These are phyloP conservation scores for Paraphaeosphaeria minitans DNA, from an alignment of 2,329 filamentous ascomycete species.

Conservation along the genomic window DNA sequence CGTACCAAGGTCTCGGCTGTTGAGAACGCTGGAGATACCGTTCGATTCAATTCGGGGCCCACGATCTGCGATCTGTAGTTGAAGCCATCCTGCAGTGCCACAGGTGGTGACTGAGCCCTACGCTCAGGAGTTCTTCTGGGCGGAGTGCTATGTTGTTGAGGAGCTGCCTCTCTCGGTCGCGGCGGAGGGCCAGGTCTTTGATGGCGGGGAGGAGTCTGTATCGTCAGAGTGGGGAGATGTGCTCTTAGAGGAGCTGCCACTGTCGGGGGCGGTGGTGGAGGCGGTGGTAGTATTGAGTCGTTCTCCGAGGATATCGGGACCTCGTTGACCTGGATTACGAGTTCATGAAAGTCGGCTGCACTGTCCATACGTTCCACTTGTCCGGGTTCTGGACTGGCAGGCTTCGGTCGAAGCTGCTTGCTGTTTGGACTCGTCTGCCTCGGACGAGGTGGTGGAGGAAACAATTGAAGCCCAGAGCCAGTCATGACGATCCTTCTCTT, in stretches of 20 bases:
- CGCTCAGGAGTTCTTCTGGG: conserved; percentile 26
- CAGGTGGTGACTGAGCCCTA: conserved; percentile 28
- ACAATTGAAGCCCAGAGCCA: conserved; percentile 44
- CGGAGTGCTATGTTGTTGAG: conserved; percentile 24
- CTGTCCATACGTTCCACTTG: conserved; percentile 35
- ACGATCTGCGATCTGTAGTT: conserved; percentile 19
- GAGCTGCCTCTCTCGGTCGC: conserved; percentile 27
- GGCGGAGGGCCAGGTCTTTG: conserved; percentile 28
- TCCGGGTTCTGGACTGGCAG: conserved; percentile 36
- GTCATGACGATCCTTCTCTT: conserved; percentile 39
- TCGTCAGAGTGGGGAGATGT: conserved; percentile 31
- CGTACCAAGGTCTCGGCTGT: conserved; percentile 44
- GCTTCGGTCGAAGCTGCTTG: conserved; percentile 32
- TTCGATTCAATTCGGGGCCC: conserved; percentile 38
- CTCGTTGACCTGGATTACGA: conserved; percentile 48
- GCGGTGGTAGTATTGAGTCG: conserved; percentile 24
- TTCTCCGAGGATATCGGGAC: conserved; percentile 42
- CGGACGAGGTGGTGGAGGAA: conserved; percentile 44
- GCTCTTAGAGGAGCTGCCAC: conserved; percentile 33
- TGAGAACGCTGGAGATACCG: conserved; percentile 44
- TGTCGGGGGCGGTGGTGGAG: conserved; percentile 16
- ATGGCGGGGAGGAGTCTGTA: conserved; percentile 29
- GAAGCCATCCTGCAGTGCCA: conserved; percentile 21
- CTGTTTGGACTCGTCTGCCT: conserved; percentile 41
- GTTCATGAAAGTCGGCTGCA: conserved; percentile 45